Evolutionary conservation across 768 basidiomycete species (phyloP), one percentile per base, ranked within the genome.

Genomic region (Psilocybe cyanescens): DNA sequence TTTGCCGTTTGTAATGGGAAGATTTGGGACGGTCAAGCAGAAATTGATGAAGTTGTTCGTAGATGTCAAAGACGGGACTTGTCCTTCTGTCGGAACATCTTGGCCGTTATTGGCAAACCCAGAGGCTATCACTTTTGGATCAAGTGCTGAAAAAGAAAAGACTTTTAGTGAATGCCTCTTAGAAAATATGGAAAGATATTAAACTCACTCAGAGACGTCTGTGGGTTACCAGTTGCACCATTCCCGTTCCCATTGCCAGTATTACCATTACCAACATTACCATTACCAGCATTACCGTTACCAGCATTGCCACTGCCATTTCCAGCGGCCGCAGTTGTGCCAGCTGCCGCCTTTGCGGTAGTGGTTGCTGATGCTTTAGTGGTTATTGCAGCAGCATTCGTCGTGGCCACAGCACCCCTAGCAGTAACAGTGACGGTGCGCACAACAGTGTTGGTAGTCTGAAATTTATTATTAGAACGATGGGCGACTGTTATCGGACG

Each of bases 31-130:
- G 9, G 77, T 79, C 31, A 77, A 66, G 67, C 84, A 87, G 69
- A 80, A 81, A 75, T 85, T 83, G 75, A 84, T 82, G 68, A 85
- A 89, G 75, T 88, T 88, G 76, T 89, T 86, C 17, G 72, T 76
- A 12, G 83, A 83, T 1, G 83, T 83, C 55, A 81, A 71, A 4
- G 83, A 86, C 3, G 82, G 73, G 57, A 81, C 81, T 70, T 85
- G 83, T 44, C 83, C 79, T 29, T 71, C 71, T 29, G 74, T 67
- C 1, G 78, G 78, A 39, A 76, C 72, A 55, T 76, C 70, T 64
- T 81, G 81, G 47, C 83, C 87, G 61, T 84, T 68, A 51, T 84
- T 78, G 31, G 79, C 78, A 58, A 86, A 83, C 48, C 81, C 81
- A 44, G 68, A 54, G 16, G 83, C 82, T 68, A 87, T 78, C 55